phyloP scores from a whole-genome alignment of 495 filamentous ascomycete species.

The Aspergillus homomorphus region DNA sequence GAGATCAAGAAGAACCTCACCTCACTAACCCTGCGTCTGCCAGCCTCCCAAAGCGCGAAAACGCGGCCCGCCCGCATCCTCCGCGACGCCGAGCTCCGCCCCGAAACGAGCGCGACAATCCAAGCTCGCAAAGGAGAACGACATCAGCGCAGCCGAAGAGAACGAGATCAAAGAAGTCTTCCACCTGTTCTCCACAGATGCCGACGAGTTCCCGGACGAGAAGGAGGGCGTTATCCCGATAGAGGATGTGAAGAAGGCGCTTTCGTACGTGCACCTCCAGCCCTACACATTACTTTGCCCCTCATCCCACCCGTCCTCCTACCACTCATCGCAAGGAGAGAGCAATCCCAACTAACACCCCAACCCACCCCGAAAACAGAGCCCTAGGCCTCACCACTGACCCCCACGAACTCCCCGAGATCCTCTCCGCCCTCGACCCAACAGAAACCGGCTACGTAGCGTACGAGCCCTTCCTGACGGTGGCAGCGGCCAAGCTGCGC shows the following conservation, averaged over 20 bases:
- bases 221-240: conserved; percentile 70
- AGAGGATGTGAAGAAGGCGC: conserved; percentile 75
- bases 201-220: conserved; percentile 61
- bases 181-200: conserved; percentile 61
- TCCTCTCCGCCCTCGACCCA: conserved; percentile 77
- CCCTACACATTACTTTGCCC: not conserved
- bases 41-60: conserved; percentile 38
- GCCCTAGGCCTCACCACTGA: conserved; percentile 69
- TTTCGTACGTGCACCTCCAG: conserved; percentile 61
- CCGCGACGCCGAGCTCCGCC: conserved; percentile 23
- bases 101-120: conserved; percentile 58
- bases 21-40: not conserved
- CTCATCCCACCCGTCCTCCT: not conserved
- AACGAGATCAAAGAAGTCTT: conserved; percentile 89
- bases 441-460: conserved; percentile 70
- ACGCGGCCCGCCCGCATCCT: conserved; percentile 31
- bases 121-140: conserved; percentile 84
- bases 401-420: conserved; percentile 64
- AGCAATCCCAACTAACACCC: conserved; percentile 1
- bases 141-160: conserved; percentile 79
- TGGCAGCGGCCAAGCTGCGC: conserved; percentile 79
- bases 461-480: conserved; percentile 74
- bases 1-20: too few relatives aligned
- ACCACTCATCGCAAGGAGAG: not conserved
- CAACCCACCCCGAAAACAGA: conserved; percentile 37